Conservation (phyloP, 1,139 yeast genomes). For the Yamadazyma atmosphaerica region DNA sequence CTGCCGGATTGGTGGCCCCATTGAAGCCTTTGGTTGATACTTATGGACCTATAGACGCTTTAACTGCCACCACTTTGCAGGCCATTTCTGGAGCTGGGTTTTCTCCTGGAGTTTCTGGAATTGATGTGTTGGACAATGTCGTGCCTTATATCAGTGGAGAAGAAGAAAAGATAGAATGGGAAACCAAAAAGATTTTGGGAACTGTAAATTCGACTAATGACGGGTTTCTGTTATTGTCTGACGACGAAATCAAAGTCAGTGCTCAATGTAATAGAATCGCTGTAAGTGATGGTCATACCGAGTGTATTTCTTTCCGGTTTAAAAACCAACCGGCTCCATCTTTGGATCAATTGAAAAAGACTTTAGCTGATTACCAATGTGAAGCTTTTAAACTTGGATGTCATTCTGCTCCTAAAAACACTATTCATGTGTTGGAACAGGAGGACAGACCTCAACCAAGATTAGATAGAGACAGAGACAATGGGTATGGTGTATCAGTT, state of each 20-base stretch:
- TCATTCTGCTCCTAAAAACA: conserved; percentile 88
- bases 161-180: conserved; percentile 99
- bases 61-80: conserved; percentile 91
- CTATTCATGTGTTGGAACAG: conserved; percentile 90
- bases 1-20: conserved; percentile 98
- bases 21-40: conserved; percentile 84
- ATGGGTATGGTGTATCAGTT: conserved; percentile 91
- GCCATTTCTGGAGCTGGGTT: conserved; percentile 99
- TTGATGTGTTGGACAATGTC: conserved; percentile 90
- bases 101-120: conserved; percentile 96
- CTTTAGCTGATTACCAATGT: conserved; percentile 73
- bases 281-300: conserved; percentile 97
- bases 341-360: conserved; percentile 72
- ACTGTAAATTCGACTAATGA: conserved; percentile 51
- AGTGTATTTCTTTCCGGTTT: conserved; percentile 86
- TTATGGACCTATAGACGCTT: conserved; percentile 85
- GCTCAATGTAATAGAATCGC: conserved; percentile 98
- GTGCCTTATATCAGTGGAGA: conserved; percentile 96
- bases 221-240: conserved; percentile 61
- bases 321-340: conserved; percentile 83
- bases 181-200: conserved; percentile 92
- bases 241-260: conserved; percentile 77
- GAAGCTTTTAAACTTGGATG: conserved; percentile 80
- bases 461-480: conserved; percentile 93
- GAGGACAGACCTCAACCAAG: conserved; percentile 97